phyloP scores from a whole-genome alignment of 2,329 filamentous ascomycete genomes.

The Talaromyces verruculosus region DNA sequence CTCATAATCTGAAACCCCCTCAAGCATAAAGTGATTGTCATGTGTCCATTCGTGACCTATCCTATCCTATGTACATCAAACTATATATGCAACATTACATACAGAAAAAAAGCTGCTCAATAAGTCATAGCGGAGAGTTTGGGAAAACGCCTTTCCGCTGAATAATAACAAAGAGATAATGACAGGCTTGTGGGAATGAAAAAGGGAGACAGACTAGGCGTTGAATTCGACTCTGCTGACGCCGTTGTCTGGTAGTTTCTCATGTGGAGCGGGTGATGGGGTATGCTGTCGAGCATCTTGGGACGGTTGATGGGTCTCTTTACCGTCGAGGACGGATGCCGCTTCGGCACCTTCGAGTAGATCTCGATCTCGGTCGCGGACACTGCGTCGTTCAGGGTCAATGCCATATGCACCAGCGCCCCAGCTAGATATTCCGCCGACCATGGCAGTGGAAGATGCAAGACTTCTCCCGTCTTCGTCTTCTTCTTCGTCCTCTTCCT shows the following conservation, averaged over 20 bases:
- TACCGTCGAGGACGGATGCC: constrained; percentile 37
- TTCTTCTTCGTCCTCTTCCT: constrained; percentile 70
- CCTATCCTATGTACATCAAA: constrained; percentile 9
- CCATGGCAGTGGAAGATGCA: constrained; percentile 30
- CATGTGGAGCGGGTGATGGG: constrained; percentile 1
- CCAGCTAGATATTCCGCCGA: constrained; percentile 40
- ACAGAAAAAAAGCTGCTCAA: constrained; percentile 2
- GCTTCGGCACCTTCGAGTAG: constrained; percentile 74
- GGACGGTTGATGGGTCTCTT: constrained; percentile 23
- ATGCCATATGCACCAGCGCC: constrained; percentile 49
- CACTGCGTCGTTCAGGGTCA: constrained; percentile 63
- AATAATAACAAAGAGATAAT: neutral
- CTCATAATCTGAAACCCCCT: neutral
- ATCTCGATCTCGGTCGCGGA: constrained; percentile 67
- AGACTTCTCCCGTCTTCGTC: constrained; percentile 55
- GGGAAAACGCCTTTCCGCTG: neutral
- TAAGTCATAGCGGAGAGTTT: neutral
- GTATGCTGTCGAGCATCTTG: constrained; percentile 2
- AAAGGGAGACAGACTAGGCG: constrained; percentile 6
- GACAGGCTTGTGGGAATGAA: neutral
- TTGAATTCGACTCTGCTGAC: constrained; percentile 23
- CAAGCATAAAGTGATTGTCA: neutral
- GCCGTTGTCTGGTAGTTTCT: constrained; percentile 1
- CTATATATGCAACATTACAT: constrained; percentile 7
- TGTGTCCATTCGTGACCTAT: neutral